These are phyloP conservation scores for Aspergillus flavus DNA, from an alignment of 2,329 filamentous ascomycete species.

Conservation along the genomic window DNA sequence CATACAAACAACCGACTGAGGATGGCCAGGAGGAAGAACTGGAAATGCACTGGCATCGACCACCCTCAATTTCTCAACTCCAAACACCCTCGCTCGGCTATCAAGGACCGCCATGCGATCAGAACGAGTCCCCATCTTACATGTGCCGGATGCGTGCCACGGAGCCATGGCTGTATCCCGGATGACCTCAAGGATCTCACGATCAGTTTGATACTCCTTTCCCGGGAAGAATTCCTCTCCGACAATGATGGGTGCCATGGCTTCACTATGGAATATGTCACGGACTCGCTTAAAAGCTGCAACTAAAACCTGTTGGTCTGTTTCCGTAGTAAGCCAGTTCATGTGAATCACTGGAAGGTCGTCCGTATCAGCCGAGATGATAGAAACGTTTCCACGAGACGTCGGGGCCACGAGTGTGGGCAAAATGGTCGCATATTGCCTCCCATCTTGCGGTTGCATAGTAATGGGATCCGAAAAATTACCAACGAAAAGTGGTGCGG, in stretches of 20 bases:
- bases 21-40: constrained; percentile 45
- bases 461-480: constrained; percentile 29
- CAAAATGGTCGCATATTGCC: constrained; percentile 32
- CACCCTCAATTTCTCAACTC: constrained; percentile 35
- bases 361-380: constrained; percentile 32
- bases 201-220: constrained; percentile 42
- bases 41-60: constrained; percentile 44
- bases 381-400: constrained; percentile 51
- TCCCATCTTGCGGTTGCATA: constrained; percentile 25
- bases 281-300: constrained; percentile 48
- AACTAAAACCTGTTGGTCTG: constrained; percentile 50
- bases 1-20: constrained; percentile 45
- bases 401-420: constrained; percentile 36
- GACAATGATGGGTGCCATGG: constrained; percentile 32
- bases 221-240: constrained; percentile 46
- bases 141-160: constrained; percentile 35
- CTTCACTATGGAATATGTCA: constrained; percentile 34
- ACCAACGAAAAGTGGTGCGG: constrained; percentile 29
- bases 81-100: constrained; percentile 33
- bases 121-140: constrained; percentile 33
- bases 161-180: constrained; percentile 32
- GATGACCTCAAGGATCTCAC: constrained; percentile 44
- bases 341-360: constrained; percentile 50
- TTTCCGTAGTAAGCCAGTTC: constrained; percentile 48
- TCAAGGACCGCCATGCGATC: constrained; percentile 39